A percentile compares a stretch with the other conserved stretches of the same genome.
Evolutionary conservation across 805 yeast species (phyloP).

Genomic region (Deakozyma indianensis): DNA sequence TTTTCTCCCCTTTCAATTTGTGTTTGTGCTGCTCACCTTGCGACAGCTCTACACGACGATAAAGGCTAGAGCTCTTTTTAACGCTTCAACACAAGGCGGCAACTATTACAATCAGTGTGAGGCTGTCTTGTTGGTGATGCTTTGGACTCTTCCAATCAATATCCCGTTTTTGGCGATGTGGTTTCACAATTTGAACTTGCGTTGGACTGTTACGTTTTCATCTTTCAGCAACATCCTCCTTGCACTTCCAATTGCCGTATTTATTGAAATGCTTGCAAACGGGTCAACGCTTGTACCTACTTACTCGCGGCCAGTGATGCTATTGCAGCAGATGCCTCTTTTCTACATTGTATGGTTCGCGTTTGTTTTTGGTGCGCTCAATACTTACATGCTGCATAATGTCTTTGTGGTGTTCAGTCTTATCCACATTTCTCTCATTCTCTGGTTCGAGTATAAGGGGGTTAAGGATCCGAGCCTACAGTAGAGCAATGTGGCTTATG

Average conservation of each 20-base stretch:
- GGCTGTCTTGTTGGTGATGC: conserved; percentile 50
- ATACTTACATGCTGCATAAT: conserved; percentile 76
- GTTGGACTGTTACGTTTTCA: conserved; percentile 73
- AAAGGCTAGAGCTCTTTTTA: conserved; percentile 1
- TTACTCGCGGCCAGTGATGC: conserved; percentile 10
- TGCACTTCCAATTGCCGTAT: conserved; percentile 52
- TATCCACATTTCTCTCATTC: no score
- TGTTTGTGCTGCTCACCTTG: conserved; percentile 42
- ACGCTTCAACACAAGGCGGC: conserved; percentile 2
- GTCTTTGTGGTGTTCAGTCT: conserved; percentile 42
- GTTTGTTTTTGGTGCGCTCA: conserved; percentile 61
- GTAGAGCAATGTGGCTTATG: no score
- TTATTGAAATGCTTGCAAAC: conserved; percentile 41
- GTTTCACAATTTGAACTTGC: conserved; percentile 59
- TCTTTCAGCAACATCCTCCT: conserved; percentile 78
- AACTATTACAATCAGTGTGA: conserved; percentile 41
- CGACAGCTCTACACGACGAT: conserved; percentile 31
- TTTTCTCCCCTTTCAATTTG: conserved; percentile 73
- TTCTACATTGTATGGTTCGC: conserved; percentile 45
- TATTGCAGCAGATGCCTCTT: conserved; percentile 26
- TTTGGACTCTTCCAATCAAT: conserved; percentile 69
- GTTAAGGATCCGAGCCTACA: no score
- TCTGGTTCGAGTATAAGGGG: no score
- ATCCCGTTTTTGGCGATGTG: conserved; percentile 70
- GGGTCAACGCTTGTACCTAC: conserved; percentile 31